Percentiles rank a stretch among this genome's conserved stretches.
Conservation (phyloP, 768 basidiomycete species). For the Lactifluus echinatus region DNA sequence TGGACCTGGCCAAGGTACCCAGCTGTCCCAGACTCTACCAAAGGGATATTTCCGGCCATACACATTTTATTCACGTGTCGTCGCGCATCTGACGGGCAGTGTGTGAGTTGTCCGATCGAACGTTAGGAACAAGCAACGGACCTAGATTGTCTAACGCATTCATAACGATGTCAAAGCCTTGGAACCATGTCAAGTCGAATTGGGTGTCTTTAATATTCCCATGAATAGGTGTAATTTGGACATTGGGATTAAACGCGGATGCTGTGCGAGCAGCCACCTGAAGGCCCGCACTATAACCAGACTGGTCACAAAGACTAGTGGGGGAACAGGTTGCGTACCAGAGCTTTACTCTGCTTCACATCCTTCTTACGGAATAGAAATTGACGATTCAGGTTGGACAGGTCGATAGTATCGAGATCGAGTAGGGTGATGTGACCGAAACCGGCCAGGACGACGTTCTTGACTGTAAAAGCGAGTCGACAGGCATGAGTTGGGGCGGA, state of each 20-base stretch:
- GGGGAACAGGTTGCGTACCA: slow-evolving; percentile 45
- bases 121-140: slow-evolving; percentile 29
- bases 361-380: slow-evolving; percentile 97
- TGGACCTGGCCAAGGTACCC: slow-evolving; percentile 97
- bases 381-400: slow-evolving; percentile 94
- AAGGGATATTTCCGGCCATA: slow-evolving; percentile 80
- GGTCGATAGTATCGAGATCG: slow-evolving; percentile 96
- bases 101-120: neutral
- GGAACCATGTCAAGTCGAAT: slow-evolving; percentile 88
- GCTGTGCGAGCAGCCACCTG: slow-evolving; percentile 82
- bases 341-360: slow-evolving; percentile 91
- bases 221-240: slow-evolving; percentile 80
- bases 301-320: neutral
- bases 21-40: slow-evolving; percentile 94
- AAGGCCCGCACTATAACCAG: neutral
- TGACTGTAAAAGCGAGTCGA: slow-evolving; percentile 45
- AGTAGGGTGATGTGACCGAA: slow-evolving; percentile 89
- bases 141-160: slow-evolving; percentile 97
- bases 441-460: slow-evolving; percentile 89
- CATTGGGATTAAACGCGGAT: slow-evolving; percentile 78
- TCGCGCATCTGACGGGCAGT: slow-evolving; percentile 61
- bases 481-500: neutral
- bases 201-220: slow-evolving; percentile 92
- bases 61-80: slow-evolving; percentile 98
- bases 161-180: slow-evolving; percentile 82